Conservation (phyloP, 2,329 filamentous ascomycete genomes). For the Talaromyces sp. region DNA sequence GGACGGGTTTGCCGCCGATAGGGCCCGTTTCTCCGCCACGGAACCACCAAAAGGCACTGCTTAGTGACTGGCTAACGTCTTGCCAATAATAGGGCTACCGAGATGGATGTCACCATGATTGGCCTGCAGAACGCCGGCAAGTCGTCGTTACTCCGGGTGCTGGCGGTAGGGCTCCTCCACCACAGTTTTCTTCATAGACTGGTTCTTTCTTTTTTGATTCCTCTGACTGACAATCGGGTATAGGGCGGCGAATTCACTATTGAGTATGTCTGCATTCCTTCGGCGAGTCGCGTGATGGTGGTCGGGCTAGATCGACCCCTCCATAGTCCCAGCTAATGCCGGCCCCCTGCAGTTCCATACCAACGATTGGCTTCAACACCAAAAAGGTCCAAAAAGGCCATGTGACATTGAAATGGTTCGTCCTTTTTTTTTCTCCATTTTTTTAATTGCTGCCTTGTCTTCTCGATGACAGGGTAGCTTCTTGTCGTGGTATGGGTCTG, state of each 20-base stretch:
- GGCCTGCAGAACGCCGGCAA: constrained; percentile 97
- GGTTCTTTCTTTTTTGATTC: background rate
- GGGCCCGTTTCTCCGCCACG: constrained; percentile 30
- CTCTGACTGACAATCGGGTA: constrained; percentile 9
- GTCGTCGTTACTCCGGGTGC: constrained; percentile 85
- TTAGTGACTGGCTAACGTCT: constrained; percentile 9
- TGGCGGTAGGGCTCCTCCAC: constrained; percentile 67
- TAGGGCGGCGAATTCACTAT: constrained; percentile 98
- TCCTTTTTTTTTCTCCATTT: constrained; percentile 12
- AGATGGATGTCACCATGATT: constrained; percentile 99
- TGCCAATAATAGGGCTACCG: constrained; percentile 70
- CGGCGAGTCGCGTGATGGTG: constrained; percentile 1
- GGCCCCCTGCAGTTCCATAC: constrained; percentile 70
- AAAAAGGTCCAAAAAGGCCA: constrained; percentile 96
- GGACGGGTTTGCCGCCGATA: constrained; percentile 17
- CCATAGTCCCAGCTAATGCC: constrained; percentile 14
- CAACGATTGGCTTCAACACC: constrained; percentile 98
- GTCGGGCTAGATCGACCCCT: constrained; percentile 5
- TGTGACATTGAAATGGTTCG: constrained; percentile 90
- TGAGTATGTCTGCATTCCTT: constrained; percentile 63
- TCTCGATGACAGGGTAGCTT: constrained; percentile 20
- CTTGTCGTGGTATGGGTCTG: background rate
- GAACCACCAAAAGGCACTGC: constrained; percentile 15
- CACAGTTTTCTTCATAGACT: background rate
- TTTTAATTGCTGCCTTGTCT: background rate